A percentile compares a stretch with the other conserved stretches of the same genome.
Conservation (phyloP, 257 asterid genomes). For the Penstemon barbatus region DNA sequence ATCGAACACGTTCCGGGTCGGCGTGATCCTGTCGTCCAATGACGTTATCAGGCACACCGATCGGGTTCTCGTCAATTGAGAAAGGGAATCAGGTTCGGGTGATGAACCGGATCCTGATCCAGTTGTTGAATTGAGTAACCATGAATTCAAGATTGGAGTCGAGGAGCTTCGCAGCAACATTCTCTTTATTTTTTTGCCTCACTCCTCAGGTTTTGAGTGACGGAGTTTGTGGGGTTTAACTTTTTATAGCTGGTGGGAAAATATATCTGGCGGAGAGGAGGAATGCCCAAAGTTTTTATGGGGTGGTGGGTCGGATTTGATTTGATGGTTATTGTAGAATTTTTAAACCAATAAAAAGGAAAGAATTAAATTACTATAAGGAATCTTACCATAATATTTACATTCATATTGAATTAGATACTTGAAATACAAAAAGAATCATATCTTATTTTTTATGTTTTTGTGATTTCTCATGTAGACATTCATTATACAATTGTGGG, state of each 20-base stretch:
- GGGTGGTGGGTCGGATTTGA: no score
- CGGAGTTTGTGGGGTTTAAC: not conserved
- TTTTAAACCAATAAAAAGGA: no score
- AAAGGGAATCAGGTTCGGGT: slow-evolving; percentile 50
- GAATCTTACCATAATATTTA: no score
- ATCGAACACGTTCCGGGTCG: slow-evolving; percentile 31
- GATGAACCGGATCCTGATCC: slow-evolving; percentile 34
- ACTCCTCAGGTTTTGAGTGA: not conserved
- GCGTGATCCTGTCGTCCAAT: slow-evolving; percentile 36
- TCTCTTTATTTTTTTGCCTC: not conserved
- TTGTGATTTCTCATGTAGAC: no score
- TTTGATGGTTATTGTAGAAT: not conserved
- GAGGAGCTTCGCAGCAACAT: slow-evolving; percentile 66
- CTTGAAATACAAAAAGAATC: no score
- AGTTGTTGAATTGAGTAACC: slow-evolving; percentile 40
- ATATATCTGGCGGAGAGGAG: not conserved
- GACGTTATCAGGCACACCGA: slow-evolving; percentile 44
- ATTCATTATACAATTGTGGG: no score
- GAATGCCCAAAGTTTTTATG: not conserved
- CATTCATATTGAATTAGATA: no score
- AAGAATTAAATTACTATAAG: no score
- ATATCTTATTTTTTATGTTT: no score
- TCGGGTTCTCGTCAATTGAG: slow-evolving; percentile 46
- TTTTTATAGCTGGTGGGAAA: not conserved
- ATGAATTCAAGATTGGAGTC: slow-evolving; percentile 56